Conservation (phyloP, 208 protist species). For the Novymonas esmeraldas region DNA sequence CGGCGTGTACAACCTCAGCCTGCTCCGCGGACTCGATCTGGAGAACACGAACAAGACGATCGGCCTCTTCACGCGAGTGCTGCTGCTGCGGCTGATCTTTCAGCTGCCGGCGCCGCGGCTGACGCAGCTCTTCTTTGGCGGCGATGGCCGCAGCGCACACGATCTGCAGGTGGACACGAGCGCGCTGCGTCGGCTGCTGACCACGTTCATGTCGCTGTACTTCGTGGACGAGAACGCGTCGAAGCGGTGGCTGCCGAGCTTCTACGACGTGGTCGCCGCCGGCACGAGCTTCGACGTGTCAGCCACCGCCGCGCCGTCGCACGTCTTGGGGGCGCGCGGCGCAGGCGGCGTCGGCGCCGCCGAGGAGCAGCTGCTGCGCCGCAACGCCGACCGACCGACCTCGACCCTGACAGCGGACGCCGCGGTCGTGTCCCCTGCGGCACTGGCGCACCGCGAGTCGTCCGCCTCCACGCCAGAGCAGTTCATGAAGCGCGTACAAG, state of each 20-base stretch:
- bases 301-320: neutral
- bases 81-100: constrained; percentile 74
- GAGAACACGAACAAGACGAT: constrained; percentile 79
- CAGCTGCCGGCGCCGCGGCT: constrained; percentile 56
- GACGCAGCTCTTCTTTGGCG: constrained; percentile 80
- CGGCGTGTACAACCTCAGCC: constrained; percentile 59
- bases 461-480: constrained; percentile 33
- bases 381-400: constrained; percentile 10
- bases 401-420: constrained; percentile 12
- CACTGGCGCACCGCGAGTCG: neutral
- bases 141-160: constrained; percentile 60
- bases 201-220: constrained; percentile 67
- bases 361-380: constrained; percentile 5
- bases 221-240: constrained; percentile 72
- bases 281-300: constrained; percentile 61
- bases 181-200: constrained; percentile 50
- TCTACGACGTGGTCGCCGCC: constrained; percentile 74
- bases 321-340: neutral
- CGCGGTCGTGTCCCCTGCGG: neutral
- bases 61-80: constrained; percentile 72
- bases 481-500: constrained; percentile 71
- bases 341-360: neutral
- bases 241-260: constrained; percentile 65
- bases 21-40: constrained; percentile 87
- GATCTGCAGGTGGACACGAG: constrained; percentile 66